Percentiles rank a stretch among this genome's conserved stretches.
Conservation (phyloP, 257 asterid genomes). For the Solanum dulcamara region DNA sequence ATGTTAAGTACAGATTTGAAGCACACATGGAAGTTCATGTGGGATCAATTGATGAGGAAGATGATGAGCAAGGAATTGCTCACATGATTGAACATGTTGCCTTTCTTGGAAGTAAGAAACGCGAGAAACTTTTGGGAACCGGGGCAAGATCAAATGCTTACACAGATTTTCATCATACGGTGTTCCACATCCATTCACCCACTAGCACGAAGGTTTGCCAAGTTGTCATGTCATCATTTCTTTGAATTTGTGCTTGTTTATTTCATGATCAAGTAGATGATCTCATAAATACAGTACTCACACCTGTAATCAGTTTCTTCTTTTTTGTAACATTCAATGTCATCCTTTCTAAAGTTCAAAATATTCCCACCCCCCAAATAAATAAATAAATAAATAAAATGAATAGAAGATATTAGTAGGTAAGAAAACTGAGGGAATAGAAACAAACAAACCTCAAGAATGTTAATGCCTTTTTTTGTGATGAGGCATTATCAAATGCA, state of each 20-base stretch:
- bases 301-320: background rate
- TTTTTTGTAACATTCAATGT: background rate
- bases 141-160: constrained; percentile 99
- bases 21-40: constrained; percentile 99
- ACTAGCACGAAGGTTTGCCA: constrained; percentile 64
- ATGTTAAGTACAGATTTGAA: constrained; percentile 60
- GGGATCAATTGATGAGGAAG: constrained; percentile 98
- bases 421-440: background rate
- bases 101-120: constrained; percentile 98
- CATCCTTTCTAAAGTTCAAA: background rate
- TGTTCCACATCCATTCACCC: constrained; percentile 98
- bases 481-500: background rate
- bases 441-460: background rate
- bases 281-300: background rate
- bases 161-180: constrained; percentile 98
- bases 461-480: background rate
- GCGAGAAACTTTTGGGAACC: constrained; percentile 98
- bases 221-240: background rate
- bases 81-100: constrained; percentile 99
- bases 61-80: constrained; percentile 99
- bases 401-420: background rate
- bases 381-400: background rate
- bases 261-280: background rate
- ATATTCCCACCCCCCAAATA: background rate
- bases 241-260: background rate